phyloP scores from a whole-genome alignment of 192 early-diverging fungal species.

The Coemansia sp. region DNA sequence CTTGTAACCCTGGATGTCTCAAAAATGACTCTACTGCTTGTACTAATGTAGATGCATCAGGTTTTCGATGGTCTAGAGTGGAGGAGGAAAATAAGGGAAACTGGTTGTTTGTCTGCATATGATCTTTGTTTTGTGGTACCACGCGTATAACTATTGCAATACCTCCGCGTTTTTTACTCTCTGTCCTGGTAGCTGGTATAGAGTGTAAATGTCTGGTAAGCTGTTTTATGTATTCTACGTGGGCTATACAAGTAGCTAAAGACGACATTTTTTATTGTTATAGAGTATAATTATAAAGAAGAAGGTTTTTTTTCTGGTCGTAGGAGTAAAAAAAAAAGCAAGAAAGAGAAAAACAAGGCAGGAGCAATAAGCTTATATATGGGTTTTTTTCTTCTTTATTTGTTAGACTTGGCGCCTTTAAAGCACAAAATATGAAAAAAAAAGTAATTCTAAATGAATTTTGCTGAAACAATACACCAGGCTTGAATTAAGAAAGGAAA shows the following conservation, averaged over 20 bases:
- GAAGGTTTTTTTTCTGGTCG: too few relatives aligned
- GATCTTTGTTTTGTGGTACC: neutral
- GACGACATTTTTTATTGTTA: neutral
- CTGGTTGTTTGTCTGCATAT: neutral
- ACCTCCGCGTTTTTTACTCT: slow-evolving; percentile 13
- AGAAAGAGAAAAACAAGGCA: neutral
- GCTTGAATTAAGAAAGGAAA: too few relatives aligned
- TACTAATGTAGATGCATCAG: slow-evolving; percentile 2
- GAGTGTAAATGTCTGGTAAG: slow-evolving; percentile 31
- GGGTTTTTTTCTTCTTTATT: too few relatives aligned
- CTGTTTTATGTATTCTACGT: slow-evolving; percentile 30
- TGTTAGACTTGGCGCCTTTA: too few relatives aligned
- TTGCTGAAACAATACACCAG: too few relatives aligned
- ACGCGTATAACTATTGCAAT: slow-evolving; percentile 37
- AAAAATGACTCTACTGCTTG: slow-evolving; percentile 18
- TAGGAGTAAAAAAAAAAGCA: neutral
- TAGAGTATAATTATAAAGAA: neutral
- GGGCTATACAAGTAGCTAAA: too few relatives aligned
- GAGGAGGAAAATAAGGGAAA: neutral
- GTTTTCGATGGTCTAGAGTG: too few relatives aligned
- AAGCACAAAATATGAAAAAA: too few relatives aligned
- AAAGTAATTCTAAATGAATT: too few relatives aligned
- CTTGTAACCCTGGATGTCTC: neutral
- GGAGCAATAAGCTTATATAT: too few relatives aligned
- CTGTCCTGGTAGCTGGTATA: slow-evolving; percentile 7